phyloP scores from a whole-genome alignment of 106 monocot species.

The Agapanthus africanus region DNA sequence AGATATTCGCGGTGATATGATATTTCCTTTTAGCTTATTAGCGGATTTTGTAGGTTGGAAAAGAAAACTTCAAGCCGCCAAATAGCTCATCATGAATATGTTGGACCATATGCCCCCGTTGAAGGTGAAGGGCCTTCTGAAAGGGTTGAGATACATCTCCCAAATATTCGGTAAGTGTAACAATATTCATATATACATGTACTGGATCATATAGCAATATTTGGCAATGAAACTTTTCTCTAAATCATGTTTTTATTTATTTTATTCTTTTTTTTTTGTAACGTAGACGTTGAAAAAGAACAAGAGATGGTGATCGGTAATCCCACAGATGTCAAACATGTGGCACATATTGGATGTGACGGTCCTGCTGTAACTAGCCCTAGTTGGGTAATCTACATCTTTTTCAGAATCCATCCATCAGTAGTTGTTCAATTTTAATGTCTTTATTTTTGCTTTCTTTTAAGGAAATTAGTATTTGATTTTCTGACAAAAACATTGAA shows the following conservation, averaged over 20 bases:
- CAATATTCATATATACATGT: no score
- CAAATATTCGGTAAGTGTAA: slow-evolving; percentile 70
- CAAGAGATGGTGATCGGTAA: slow-evolving; percentile 25
- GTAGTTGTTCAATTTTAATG: no score
- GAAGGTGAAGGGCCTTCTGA: slow-evolving; percentile 61
- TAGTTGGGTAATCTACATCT: slow-evolving; percentile 16
- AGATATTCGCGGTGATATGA: no score
- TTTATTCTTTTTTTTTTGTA: background rate
- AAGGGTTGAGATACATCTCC: slow-evolving; percentile 59
- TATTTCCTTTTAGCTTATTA: no score
- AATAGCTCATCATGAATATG: background rate
- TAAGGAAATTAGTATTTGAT: background rate
- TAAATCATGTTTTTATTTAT: no score
- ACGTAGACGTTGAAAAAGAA: slow-evolving; percentile 14
- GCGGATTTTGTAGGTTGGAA: no score
- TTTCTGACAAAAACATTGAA: background rate
- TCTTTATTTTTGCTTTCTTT: background rate
- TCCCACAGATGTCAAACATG: slow-evolving; percentile 33
- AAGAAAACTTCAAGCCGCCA: background rate
- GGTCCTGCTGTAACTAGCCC: slow-evolving; percentile 10
- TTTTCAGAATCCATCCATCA: background rate
- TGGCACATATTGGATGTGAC: slow-evolving; percentile 29
- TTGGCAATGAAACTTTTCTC: no score
- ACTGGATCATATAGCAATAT: no score
- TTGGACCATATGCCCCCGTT: background rate